A percentile compares a stretch with the other conserved stretches of the same genome.
These are phyloP conservation scores for Diaporthe citrichinensis DNA, from an alignment of 2,329 filamentous ascomycete genomes.

Conservation along the genomic window DNA sequence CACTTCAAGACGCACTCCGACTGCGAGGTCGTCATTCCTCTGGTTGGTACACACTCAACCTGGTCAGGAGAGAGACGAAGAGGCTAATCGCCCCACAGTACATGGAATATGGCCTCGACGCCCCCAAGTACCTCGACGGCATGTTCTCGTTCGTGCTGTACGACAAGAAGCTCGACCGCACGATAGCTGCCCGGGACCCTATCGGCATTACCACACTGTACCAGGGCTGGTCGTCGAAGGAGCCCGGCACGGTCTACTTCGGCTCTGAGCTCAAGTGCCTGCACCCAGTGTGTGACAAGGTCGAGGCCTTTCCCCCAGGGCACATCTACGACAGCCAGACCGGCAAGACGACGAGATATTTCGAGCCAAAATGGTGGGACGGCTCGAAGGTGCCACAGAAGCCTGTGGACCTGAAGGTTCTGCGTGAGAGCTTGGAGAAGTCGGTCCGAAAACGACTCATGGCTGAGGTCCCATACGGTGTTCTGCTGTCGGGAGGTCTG, in stretches of 20 bases:
- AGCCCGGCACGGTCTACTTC: conserved; percentile 91
- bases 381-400: conserved; percentile 81
- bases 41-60: conserved; percentile 72
- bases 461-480: conserved; percentile 98
- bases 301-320: conserved; percentile 93
- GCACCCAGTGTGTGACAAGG: conserved; percentile 93
- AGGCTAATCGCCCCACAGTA: conserved; percentile 70
- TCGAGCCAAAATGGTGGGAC: conserved; percentile 93
- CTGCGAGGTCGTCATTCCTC: conserved; percentile 97
- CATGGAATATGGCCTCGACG: conserved; percentile 90
- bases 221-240: conserved; percentile 88
- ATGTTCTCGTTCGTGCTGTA: conserved; percentile 99
- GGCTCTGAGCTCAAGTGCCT: conserved; percentile 97
- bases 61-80: not conserved
- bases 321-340: conserved; percentile 97
- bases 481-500: conserved; percentile 92
- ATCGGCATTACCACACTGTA: conserved; percentile 99
- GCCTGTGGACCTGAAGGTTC: conserved; percentile 85
- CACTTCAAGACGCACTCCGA: conserved; percentile 99
- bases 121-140: conserved; percentile 93
- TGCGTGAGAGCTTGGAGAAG: conserved; percentile 88
- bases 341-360: conserved; percentile 87
- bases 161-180: conserved; percentile 93
- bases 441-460: conserved; percentile 96
- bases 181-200: conserved; percentile 93